Evolutionary conservation across 768 basidiomycete genomes (phyloP), one percentile per base, ranked within the genome.

Genomic region (Phaffia australis): DNA sequence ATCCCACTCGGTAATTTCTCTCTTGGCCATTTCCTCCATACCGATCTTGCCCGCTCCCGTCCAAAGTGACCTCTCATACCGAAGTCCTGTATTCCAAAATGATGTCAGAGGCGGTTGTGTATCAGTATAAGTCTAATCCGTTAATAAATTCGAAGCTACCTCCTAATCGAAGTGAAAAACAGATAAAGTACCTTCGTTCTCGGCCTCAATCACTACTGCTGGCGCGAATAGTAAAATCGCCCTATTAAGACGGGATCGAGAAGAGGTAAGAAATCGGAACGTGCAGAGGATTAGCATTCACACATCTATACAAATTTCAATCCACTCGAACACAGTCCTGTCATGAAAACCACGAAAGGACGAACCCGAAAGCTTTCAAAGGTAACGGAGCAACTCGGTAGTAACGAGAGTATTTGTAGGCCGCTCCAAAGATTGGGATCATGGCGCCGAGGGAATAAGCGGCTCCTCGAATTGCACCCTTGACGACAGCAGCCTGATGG

Each of bases 291-390:
- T 58, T n/a, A 58, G 57, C 57, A 35, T 58, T 46, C 2, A 3
- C 25, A 32, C 29, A 8, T 19, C 19, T 3, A 8, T 46, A 4
- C 30, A n/a, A 7, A 32, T n/a, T 2, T 5, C 19, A 14, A 1
- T n/a, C 6, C 21, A 30, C 0, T n/a, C 32, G 11, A 23, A 5
- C 35, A 25, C 4, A 30, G 15, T 25, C 6, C 27, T 16, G 23
- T 16, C 2, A 25, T 19, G 27, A 57, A n/a, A n/a, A n/a, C n/a
- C 8, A 23, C 19, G 42, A 3, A 11, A 9, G 5, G 27, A 35
- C 57, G 29, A 32, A 58, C 57, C 57, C 59, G 42, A 60, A 60
- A 14, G 59, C 59, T 49, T 60, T 60, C 7, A 60, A 42, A 21
- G 59, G 59, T 5, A 49, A 19, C 16, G 59, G 59, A 23, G 49